Conservation (phyloP, 1,284 basidiomycete genomes). For the Marasmius tenuissimus region DNA sequence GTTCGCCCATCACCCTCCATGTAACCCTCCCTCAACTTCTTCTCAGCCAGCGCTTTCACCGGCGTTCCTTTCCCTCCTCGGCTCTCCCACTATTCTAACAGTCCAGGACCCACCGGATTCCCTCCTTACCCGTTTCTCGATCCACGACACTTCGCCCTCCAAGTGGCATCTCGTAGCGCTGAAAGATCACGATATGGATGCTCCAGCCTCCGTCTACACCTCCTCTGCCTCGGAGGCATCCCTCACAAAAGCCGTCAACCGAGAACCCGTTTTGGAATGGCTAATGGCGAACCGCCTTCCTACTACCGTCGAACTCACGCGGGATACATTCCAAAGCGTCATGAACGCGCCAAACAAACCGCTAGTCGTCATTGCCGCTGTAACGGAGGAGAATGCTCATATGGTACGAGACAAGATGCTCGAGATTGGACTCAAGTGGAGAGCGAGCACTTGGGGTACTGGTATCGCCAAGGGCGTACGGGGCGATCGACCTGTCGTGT, state of each 20-base stretch:
- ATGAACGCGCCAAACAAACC: constrained; percentile 77
- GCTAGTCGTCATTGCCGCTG: constrained; percentile 75
- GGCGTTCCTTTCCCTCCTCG: constrained; percentile 53
- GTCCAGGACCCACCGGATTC: constrained; percentile 45
- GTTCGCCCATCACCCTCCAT: constrained; percentile 19
- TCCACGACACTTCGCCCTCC: constrained; percentile 39
- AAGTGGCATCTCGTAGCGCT: constrained; percentile 69
- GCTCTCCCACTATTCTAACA: constrained; percentile 66
- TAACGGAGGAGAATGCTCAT: constrained; percentile 35
- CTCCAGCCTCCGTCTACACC: constrained; percentile 23
- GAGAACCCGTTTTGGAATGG: constrained; percentile 46
- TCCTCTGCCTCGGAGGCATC: neutral
- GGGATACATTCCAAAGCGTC: constrained; percentile 75
- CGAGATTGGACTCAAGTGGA: constrained; percentile 69
- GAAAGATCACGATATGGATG: constrained; percentile 62
- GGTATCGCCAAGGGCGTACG: constrained; percentile 20
- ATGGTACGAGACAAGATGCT: constrained; percentile 48
- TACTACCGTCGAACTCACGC: constrained; percentile 66
- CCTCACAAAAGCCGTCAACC: neutral
- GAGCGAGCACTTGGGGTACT: constrained; percentile 38
- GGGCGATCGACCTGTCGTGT: constrained; percentile 52
- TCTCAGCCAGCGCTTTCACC: constrained; percentile 32
- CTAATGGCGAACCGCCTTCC: constrained; percentile 71
- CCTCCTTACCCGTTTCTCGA: constrained; percentile 52
- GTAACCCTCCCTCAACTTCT: neutral